Base-by-base conservation (phyloP, 495 filamentous ascomycete species). In the Penicillium crystallinum region DNA sequence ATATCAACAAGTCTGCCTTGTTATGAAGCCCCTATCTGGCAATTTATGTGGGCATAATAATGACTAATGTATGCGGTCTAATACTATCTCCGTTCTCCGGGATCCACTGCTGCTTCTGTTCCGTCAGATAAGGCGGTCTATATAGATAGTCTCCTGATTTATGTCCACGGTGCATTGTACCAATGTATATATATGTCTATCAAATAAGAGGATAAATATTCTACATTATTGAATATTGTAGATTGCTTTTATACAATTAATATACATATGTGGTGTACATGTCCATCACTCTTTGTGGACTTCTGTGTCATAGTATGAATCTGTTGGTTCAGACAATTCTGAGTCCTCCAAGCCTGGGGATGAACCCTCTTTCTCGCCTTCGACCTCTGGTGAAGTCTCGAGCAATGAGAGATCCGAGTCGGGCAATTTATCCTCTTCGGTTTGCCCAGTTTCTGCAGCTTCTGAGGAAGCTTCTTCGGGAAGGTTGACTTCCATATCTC, bases 211-310 rank as follows among this genome's bases (percentile, higher is more conserved):
- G 17, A 5, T 15, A 27, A 11, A 11, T 8, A 42, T 14, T 29
- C 25, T 12, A 29, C 23, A 18, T 41, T 25, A 29, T 29, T 27
- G 23, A 15, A 25, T 44, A 22, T 29, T 35, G 43, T 37, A 49
- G 44, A 49, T 39, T 35, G 25, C 19, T 54, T 47, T 53, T 50
- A 35, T 61, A 61, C 47, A 58, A 23, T 25, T 59, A 62, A 45
- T 59, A 62, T 62, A 62, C 59, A 62, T 21, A 15, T 46, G 1
- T 46, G 14, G 39, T 44, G 31, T 43, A 51, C 15, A 43, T 23
- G 9, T 44, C 21, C 18, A 19, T 38, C 25, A 29, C 29, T 37
- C 34, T 40, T 29, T 51, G 46, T 8, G 31, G 15, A 36, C 34
- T 27, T 48, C 46, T 5, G 46, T 37, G 21, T 48, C 46, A 27